These are phyloP conservation scores for Diphasiastrum complanatum DNA, from an alignment of 83 land plant genomes.

Conservation along the genomic window DNA sequence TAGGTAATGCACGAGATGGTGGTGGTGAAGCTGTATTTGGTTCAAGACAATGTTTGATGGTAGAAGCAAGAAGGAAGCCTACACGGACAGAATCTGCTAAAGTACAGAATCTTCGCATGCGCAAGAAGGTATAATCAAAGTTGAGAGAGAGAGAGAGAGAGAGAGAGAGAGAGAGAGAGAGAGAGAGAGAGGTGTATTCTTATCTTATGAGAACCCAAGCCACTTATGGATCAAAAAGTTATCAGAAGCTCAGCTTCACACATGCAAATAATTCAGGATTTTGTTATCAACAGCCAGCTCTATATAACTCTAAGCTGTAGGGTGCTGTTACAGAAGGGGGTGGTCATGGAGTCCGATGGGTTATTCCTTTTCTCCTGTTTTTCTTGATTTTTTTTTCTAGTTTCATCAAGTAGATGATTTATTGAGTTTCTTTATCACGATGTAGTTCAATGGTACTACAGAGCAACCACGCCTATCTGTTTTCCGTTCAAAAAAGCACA, in stretches of 20 bases:
- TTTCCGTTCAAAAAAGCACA: slow-evolving; percentile 34
- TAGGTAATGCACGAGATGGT: background rate
- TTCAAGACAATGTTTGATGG: slow-evolving; percentile 7
- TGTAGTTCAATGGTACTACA: slow-evolving; percentile 29
- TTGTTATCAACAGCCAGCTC: too few species aligned
- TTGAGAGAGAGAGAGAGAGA: background rate
- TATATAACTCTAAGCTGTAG: too few species aligned
- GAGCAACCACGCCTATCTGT: slow-evolving; percentile 39
- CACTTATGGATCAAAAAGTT: slow-evolving; percentile 1
- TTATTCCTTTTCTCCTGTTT: slow-evolving; percentile 1
- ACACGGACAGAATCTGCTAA: slow-evolving; percentile 14
- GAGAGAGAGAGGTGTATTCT: background rate
- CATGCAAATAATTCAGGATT: too few species aligned
- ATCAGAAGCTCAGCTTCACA: too few species aligned
- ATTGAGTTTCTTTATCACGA: background rate
- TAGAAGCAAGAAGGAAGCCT: slow-evolving; percentile 22
- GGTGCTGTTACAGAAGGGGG: too few species aligned
- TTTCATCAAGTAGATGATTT: background rate
- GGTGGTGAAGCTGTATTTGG: background rate
- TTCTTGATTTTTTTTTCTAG: background rate
- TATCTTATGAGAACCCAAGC: background rate
- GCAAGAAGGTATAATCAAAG: slow-evolving; percentile 19
- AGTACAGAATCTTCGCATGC: slow-evolving; percentile 23
- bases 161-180: background rate
- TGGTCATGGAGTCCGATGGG: too few species aligned